Conservation (phyloP, 202 grass and related monocot species). For the Digitaria exilis region DNA sequence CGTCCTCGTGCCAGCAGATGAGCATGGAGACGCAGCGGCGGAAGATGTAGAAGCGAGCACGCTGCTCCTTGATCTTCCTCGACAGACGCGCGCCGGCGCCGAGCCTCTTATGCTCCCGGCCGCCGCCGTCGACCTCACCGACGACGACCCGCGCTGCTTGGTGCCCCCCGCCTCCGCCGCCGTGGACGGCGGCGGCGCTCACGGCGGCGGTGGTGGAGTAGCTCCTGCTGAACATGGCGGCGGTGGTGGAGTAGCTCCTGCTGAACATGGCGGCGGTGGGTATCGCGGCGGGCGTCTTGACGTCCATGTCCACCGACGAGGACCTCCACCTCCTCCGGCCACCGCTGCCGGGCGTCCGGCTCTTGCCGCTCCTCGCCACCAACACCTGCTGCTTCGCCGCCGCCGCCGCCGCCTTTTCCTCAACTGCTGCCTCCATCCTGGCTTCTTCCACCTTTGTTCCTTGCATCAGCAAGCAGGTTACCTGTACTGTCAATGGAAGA, state of each 20-base stretch:
- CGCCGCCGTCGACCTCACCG: background rate
- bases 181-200: background rate
- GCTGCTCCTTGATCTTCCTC: slow-evolving; percentile 53
- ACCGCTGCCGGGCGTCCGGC: background rate
- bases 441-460: background rate
- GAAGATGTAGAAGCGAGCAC: slow-evolving; percentile 74
- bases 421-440: background rate
- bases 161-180: background rate
- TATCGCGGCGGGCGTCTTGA: background rate
- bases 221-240: slow-evolving; percentile 1
- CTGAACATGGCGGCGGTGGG: background rate
- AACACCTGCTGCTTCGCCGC: background rate
- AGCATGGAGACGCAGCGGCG: slow-evolving; percentile 79
- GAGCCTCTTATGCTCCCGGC: no score
- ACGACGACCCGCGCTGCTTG: background rate
- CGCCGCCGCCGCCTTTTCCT: slow-evolving; percentile 7
- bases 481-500: background rate
- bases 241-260: slow-evolving; percentile 29
- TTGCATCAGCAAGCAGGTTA: background rate
- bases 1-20: slow-evolving; percentile 60
- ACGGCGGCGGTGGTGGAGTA: slow-evolving; percentile 36
- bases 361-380: slow-evolving; percentile 24
- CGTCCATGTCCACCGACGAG: background rate
- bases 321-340: background rate
- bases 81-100: background rate